Conservation (phyloP, 306 rosid genomes). For the Dalbergia cultrata region DNA sequence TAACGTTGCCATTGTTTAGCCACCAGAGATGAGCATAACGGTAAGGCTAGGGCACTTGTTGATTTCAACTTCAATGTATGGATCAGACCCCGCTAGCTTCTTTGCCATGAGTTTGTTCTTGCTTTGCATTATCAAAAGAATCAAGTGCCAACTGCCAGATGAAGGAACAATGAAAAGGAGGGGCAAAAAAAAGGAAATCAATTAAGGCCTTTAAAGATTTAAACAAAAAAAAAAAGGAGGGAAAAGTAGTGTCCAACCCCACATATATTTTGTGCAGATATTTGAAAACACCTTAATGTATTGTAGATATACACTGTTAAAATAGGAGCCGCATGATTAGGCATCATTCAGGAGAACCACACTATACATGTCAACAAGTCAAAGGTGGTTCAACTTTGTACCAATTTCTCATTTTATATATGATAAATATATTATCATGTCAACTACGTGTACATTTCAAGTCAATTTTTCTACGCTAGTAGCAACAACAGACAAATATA, state of each 20-base stretch:
- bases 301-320: not conserved
- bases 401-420: not conserved
- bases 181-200: not conserved
- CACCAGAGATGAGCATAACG: not conserved
- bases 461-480: constrained; percentile 33
- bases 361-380: not conserved
- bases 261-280: constrained; percentile 10
- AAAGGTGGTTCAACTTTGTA: constrained; percentile 36
- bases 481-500: not conserved
- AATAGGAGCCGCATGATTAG: constrained; percentile 30
- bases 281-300: not conserved
- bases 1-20: constrained; percentile 18
- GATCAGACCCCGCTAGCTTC: constrained; percentile 47
- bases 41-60: not conserved
- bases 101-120: constrained; percentile 45
- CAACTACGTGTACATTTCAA: constrained; percentile 23
- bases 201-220: constrained; percentile 33
- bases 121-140: constrained; percentile 41
- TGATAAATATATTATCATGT: not conserved
- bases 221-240: constrained; percentile 32
- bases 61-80: not conserved
- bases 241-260: constrained; percentile 49
- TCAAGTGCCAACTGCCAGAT: constrained; percentile 45
- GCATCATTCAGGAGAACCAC: constrained; percentile 26
- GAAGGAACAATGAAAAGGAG: not conserved